Evolutionary conservation across 768 basidiomycete genomes (phyloP), one percentile per base, ranked within the genome.

Genomic region (Leccinellum rugosiceps): DNA sequence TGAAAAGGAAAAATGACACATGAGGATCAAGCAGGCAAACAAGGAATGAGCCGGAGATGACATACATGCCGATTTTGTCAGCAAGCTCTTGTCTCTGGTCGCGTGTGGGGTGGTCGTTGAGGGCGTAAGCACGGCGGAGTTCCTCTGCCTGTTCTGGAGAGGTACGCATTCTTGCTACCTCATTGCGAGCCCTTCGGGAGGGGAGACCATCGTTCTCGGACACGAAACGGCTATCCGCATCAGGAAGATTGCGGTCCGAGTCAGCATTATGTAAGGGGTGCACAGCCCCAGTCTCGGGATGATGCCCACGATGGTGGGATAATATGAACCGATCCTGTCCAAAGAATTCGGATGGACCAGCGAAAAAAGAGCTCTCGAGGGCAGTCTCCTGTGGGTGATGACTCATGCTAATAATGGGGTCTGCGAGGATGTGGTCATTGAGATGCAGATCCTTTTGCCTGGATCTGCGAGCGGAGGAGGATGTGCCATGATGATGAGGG

Each of bases 1-100:
- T 92, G 60, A 70, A 64, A 43, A 43, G 41, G 41, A 43, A 43
- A 43, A 10, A 46, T n/a, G 15, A 17, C 2, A 46, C 45, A 69
- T 65, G 68, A 60, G 45, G 23, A 53, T 75, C 54, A 74, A 67
- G 65, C 63, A 58, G 50, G 47, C 6, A 52, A 49, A 61, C 38
- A 59, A 58, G 44, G 52, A 52, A 59, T 35, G 34, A n/a, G 43
- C 15, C 25, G 44, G 48, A 52, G 62, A 65, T 51, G 57, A 80
- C 90, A 69, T 73, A 90, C 90, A 90, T 90, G 74, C 86, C 87
- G 69, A 90, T 84, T 67, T 77, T 80, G 57, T 82, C 78, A 7
- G 88, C 83, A 21, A 92, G 77, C 23, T 77, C 76, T 68, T 86
- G 82, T 50, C 86, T 77, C 57, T 86, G 83, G 58, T 90, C 88